Conservation (phyloP, 2,329 filamentous ascomycete genomes). For the Rutstroemia sp. region DNA sequence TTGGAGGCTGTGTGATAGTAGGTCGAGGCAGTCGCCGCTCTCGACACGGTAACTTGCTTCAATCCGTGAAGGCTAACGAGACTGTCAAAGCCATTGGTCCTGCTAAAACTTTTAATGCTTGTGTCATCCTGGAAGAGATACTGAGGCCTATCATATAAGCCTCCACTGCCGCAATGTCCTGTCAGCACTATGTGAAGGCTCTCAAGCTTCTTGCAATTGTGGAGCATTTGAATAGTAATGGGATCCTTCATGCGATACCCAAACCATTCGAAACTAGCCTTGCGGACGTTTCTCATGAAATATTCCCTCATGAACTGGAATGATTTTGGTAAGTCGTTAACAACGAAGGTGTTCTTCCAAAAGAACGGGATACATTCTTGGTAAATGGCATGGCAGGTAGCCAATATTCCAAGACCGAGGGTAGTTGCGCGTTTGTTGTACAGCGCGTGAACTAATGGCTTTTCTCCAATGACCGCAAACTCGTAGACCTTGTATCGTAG, state of each 20-base stretch:
- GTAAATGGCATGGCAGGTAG: slow-evolving; percentile 11
- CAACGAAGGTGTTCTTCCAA: slow-evolving; percentile 16
- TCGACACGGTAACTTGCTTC: slow-evolving; percentile 13
- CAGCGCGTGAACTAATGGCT: background rate
- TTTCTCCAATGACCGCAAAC: slow-evolving; percentile 9
- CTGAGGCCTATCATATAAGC: background rate
- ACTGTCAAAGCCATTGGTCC: slow-evolving; percentile 13
- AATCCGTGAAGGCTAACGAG: slow-evolving; percentile 13
- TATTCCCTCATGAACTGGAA: background rate
- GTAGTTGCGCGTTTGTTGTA: background rate
- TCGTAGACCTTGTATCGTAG: slow-evolving; percentile 16
- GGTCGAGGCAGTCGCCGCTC: background rate
- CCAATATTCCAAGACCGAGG: slow-evolving; percentile 12
- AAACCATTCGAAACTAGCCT: slow-evolving; percentile 14
- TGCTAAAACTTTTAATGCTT: slow-evolving; percentile 12
- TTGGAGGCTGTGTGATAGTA: background rate
- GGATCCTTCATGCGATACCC: slow-evolving; percentile 4
- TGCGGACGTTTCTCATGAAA: slow-evolving; percentile 5
- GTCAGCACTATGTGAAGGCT: slow-evolving; percentile 8
- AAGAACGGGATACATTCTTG: slow-evolving; percentile 15
- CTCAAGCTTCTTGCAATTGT: slow-evolving; percentile 6
- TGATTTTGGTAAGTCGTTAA: background rate
- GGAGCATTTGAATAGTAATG: background rate
- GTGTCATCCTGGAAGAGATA: slow-evolving; percentile 4
- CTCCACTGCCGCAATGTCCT: background rate